Percentiles rank a stretch among this genome's conserved stretches.
These are phyloP conservation scores for Clonostachys chloroleuca DNA, from an alignment of 2,329 filamentous ascomycete genomes.

Conservation along the genomic window DNA sequence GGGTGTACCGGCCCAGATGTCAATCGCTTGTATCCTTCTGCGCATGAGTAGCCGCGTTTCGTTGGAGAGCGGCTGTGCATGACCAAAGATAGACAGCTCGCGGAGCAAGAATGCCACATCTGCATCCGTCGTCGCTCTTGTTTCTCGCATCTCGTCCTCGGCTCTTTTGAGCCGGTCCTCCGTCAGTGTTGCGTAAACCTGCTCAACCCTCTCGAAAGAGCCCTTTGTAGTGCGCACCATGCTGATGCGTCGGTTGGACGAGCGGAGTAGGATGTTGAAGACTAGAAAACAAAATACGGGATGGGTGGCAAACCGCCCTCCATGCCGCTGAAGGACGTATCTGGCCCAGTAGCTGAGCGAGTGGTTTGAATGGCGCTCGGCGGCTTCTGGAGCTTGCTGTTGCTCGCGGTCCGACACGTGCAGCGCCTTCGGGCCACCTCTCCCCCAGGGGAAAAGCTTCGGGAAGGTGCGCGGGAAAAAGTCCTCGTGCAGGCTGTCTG, in stretches of 20 bases:
- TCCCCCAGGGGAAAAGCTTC: constrained; percentile 5
- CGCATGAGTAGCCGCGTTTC: constrained; percentile 1
- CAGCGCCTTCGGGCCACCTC: not conserved
- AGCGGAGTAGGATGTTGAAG: not conserved
- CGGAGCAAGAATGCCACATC: not conserved
- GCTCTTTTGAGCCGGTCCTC: not conserved
- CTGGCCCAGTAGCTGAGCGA: not conserved
- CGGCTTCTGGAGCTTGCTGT: no score
- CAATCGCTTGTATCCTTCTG: not conserved
- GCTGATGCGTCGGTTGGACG: not conserved
- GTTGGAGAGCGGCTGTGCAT: constrained; percentile 1
- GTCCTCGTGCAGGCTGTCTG: constrained; percentile 4
- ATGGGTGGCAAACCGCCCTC: not conserved
- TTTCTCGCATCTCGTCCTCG: not conserved
- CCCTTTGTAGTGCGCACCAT: not conserved
- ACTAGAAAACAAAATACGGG: not conserved
- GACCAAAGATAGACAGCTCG: constrained; percentile 1
- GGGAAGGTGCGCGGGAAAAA: constrained; percentile 9
- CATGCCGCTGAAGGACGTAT: not conserved
- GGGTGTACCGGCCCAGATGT: not conserved
- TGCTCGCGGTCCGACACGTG: no score
- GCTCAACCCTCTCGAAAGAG: not conserved
- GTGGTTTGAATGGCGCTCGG: not conserved
- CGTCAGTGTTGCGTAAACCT: not conserved
- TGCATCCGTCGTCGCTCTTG: not conserved